Evolutionary conservation across 768 basidiomycete genomes (phyloP), one percentile per base, ranked within the genome.

Genomic region (Agrocybe chaxingu): DNA sequence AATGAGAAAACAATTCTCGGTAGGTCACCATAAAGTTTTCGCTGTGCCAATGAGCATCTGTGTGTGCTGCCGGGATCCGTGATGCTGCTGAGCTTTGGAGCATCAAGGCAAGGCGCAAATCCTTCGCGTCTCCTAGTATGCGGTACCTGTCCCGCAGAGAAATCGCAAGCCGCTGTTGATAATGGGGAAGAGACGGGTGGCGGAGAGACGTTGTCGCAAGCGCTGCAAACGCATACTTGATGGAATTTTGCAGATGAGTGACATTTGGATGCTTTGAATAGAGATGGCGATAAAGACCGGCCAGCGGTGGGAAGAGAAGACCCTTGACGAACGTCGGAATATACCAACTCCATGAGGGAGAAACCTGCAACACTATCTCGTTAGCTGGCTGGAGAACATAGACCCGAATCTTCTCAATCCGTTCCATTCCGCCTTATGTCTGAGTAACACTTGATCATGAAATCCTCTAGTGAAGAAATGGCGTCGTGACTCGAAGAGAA

Each of bases 101-200:
- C 31, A 47, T 30, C 16, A 43, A 36, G 18, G 53, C 51, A 16
- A 53, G 40, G 5, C 46, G 43, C 29, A 60, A 36, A 39, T 60
- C 48, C 16, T 36, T 46, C 24, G 38, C 12, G 11, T 39, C 37
- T 8, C 54, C 51, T 1, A 43, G 35, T 33, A 33, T 36, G 3
- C 31, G 8, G 35, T 53, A 60, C 30, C 58, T 50, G 10, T 53
- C 42, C 7, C 48, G 37, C 24, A 57, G 37, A 8, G 47, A 41
- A 32, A 49, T 44, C 31, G 54, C 56, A 8, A 60, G 47, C 29
- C 54, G 44, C 36, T 55, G 52, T 42, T 60, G 54, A 42, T 53
- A 56, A 43, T 53, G 55, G 31, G 53, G 56, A 6, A 51, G 46
- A 16, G 51, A 45, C 12, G 53, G 54, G 32, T 57, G 59, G 31